Base-by-base conservation (phyloP, 2,329 filamentous ascomycete genomes). In the Aspergillus sergii region DNA sequence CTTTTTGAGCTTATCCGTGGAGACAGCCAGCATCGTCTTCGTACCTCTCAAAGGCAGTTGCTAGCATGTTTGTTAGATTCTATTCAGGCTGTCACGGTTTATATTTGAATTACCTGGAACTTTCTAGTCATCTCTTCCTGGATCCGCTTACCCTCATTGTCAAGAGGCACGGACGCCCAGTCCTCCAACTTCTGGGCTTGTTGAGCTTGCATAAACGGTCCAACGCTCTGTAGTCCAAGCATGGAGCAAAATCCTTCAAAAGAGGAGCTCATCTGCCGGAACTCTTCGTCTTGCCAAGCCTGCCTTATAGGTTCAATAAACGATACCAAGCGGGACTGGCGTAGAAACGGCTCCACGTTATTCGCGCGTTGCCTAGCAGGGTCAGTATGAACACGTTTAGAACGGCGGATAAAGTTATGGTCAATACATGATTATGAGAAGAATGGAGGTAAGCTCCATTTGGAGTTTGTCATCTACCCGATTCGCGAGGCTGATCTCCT, bases 1-100 rank as follows among this genome's bases (percentile, higher is more conserved):
- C 69, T 91, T 91, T 56, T 93, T 90, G 9, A 98, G 80, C 73
- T 93, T 93, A 70, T 99, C 96, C 0, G 95, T 94, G 0, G 94
- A 96, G 56, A 94, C 94, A 1, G 91, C 91, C n/a, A 99, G 81
- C 73, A 98, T 91, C 0, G 92, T 93, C 75, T 97, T 97, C 1
- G 94, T 97, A 8, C 91, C 86, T 61, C 94, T 88, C 48, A 99
- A 80, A 4, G 95, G 95, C 16, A 98, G 80, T 63, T 85, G 84
- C 84, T 91, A 68, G n/a, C 46, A 3, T 43, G 8, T 1, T 28
- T n/a, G 50, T 71, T 39, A 72, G 63, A 54, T 50, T 46, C 3
- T 23, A 10, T 14, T 21, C 12, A 9, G 26, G 21, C 16, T 10
- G 1, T 45, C 28, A 23, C 19, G 28, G 14, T 28, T 30, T 4